Conservation (phyloP, 768 basidiomycete species). For the Trametes villosa region DNA sequence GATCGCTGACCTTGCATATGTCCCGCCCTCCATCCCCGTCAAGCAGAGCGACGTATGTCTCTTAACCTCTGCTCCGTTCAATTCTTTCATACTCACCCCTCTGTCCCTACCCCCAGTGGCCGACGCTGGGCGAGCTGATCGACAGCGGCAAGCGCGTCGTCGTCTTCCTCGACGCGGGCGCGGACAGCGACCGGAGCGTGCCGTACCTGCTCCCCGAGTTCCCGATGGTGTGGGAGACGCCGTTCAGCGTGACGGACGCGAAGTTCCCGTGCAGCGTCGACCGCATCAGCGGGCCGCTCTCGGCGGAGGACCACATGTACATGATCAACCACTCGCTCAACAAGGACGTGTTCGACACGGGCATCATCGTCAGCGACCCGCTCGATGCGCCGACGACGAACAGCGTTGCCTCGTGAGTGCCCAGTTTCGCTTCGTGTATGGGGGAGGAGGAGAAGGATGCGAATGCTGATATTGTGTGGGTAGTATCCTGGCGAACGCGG, state of each 20-base stretch:
- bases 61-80: neutral
- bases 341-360: conserved; percentile 38
- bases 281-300: conserved; percentile 52
- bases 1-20: conserved; percentile 46
- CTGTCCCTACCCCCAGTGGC: conserved; percentile 56
- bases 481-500: conserved; percentile 45
- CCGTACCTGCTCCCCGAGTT: conserved; percentile 63
- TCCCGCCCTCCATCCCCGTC: conserved; percentile 45
- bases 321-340: conserved; percentile 65
- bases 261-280: conserved; percentile 59
- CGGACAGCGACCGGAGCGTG: conserved; percentile 38
- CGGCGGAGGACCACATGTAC: conserved; percentile 55
- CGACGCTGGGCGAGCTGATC: conserved; percentile 65
- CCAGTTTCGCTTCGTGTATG: neutral
- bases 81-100: too few species aligned
- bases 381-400: conserved; percentile 36
- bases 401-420: conserved; percentile 34
- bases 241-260: conserved; percentile 52
- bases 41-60: conserved; percentile 29
- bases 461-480: conserved; percentile 39
- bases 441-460: conserved; percentile 19
- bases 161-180: conserved; percentile 61
- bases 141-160: conserved; percentile 62
- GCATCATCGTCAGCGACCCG: conserved; percentile 36
- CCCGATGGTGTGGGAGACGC: conserved; percentile 64